A percentile compares a stretch with the other conserved stretches of the same genome.
phyloP scores from a whole-genome alignment of 768 basidiomycete species.

The Agaricus sinodeliciosus region DNA sequence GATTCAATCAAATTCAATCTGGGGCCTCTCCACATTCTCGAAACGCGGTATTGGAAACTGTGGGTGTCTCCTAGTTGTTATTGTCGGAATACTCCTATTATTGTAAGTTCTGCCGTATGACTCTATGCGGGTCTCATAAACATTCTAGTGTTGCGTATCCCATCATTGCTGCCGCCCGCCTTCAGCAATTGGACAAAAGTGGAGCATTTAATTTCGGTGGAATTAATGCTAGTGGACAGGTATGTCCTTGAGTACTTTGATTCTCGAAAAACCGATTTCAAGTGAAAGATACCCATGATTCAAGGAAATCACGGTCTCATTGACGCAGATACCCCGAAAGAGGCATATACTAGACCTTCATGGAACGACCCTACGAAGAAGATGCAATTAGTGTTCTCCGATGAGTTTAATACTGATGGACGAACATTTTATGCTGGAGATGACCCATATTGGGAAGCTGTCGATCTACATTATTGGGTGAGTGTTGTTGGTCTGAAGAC shows the following conservation, averaged over 20 bases:
- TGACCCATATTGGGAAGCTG: conserved; percentile 85
- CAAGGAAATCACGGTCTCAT: conserved; percentile 48
- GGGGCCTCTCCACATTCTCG: conserved; percentile 42
- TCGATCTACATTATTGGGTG: conserved; percentile 73
- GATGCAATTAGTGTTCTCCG: conserved; percentile 62
- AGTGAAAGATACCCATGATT: conserved; percentile 53
- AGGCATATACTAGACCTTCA: conserved; percentile 46
- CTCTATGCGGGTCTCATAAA: not conserved
- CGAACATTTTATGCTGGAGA: conserved; percentile 77
- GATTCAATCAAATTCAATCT: conserved; percentile 27
- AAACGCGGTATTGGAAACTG: conserved; percentile 63
- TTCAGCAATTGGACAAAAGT: conserved; percentile 15
- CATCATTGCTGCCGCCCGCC: conserved; percentile 24
- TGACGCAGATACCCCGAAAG: conserved; percentile 48
- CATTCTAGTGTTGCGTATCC: conserved; percentile 30
- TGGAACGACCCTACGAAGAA: conserved; percentile 47
- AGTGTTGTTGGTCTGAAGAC: not conserved
- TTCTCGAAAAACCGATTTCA: conserved; percentile 1
- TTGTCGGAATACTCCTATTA: conserved; percentile 38
- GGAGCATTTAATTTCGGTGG: conserved; percentile 39
- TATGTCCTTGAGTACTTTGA: conserved; percentile 14
- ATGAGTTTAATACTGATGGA: conserved; percentile 72
- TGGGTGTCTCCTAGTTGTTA: conserved; percentile 43
- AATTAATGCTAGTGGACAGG: conserved; percentile 60
- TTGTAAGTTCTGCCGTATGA: conserved; percentile 44